phyloP scores from a whole-genome alignment of 2,329 filamentous ascomycete genomes.

The Pyrenophora teres region DNA sequence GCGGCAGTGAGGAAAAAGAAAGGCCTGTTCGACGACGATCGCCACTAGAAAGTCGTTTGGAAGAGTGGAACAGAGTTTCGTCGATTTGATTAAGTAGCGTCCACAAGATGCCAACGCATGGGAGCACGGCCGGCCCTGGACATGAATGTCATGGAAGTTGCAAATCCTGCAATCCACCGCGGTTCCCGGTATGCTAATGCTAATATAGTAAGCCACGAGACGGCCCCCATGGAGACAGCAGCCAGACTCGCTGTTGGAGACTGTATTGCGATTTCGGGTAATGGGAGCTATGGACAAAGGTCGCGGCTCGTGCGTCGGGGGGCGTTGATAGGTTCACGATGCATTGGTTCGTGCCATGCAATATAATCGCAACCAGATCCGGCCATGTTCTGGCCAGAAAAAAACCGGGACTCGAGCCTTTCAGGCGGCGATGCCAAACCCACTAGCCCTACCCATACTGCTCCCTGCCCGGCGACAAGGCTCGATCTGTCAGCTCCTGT shows the following conservation, averaged over 20 bases:
- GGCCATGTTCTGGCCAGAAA: slow-evolving; percentile 27
- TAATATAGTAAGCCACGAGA: slow-evolving; percentile 26
- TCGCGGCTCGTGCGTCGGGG: slow-evolving; percentile 11
- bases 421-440: slow-evolving; percentile 15
- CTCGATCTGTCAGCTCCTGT: slow-evolving; percentile 5
- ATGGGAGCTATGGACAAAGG: slow-evolving; percentile 22
- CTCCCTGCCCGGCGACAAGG: slow-evolving; percentile 8
- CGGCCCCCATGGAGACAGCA: slow-evolving; percentile 17
- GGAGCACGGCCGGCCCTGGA: slow-evolving; percentile 34
- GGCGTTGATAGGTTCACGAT: slow-evolving; percentile 17
- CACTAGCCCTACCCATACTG: slow-evolving; percentile 9
- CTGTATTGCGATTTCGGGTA: slow-evolving; percentile 34
- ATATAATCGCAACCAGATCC: slow-evolving; percentile 28
- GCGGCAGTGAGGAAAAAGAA: slow-evolving; percentile 17
- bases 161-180: slow-evolving; percentile 34
- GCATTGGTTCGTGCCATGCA: slow-evolving; percentile 32
- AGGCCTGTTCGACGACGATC: slow-evolving; percentile 31
- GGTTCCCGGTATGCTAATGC: slow-evolving; percentile 30
- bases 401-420: slow-evolving; percentile 14
- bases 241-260: slow-evolving; percentile 23
- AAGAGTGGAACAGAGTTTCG: slow-evolving; percentile 23
- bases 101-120: slow-evolving; percentile 22
- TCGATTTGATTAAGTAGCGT: slow-evolving; percentile 19
- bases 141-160: slow-evolving; percentile 30
- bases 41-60: slow-evolving; percentile 17